Conservation (phyloP, 78 protist species). For the Anaeramoeba ignava region DNA sequence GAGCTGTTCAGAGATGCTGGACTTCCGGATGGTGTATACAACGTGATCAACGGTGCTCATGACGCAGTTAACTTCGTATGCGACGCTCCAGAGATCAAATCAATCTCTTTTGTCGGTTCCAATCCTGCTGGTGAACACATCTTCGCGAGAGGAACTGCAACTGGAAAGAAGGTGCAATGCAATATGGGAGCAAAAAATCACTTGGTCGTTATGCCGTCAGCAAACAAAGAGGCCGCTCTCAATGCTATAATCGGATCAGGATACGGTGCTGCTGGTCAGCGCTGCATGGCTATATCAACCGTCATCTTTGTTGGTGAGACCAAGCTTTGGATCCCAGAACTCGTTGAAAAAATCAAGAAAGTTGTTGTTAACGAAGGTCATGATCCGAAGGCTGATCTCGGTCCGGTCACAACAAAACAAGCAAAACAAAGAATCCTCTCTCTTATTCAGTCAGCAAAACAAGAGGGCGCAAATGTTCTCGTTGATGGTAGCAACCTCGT, state of each 20-base stretch:
- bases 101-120: constrained; percentile 92
- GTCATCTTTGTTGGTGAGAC: constrained; percentile 84
- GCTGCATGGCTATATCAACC: constrained; percentile 95
- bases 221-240: constrained; percentile 62
- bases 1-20: constrained; percentile 80
- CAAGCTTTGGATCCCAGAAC: constrained; percentile 39
- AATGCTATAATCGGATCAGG: constrained; percentile 79
- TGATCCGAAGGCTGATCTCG: constrained; percentile 49
- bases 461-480: constrained; percentile 63
- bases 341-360: constrained; percentile 50
- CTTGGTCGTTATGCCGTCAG: constrained; percentile 84
- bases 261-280: constrained; percentile 96
- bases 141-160: constrained; percentile 61
- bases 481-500: constrained; percentile 72
- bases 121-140: constrained; percentile 62
- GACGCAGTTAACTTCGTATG: constrained; percentile 83
- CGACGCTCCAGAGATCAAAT: constrained; percentile 66
- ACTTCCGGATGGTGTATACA: constrained; percentile 31
- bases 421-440: constrained; percentile 49
- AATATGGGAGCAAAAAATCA: constrained; percentile 97
- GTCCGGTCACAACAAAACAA: constrained; percentile 76
- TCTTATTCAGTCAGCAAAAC: constrained; percentile 41
- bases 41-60: constrained; percentile 52
- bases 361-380: constrained; percentile 41
- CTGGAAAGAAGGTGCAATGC: constrained; percentile 85